Base-by-base conservation (phyloP, 495 filamentous ascomycete genomes). In the Haplographium delicatum region DNA sequence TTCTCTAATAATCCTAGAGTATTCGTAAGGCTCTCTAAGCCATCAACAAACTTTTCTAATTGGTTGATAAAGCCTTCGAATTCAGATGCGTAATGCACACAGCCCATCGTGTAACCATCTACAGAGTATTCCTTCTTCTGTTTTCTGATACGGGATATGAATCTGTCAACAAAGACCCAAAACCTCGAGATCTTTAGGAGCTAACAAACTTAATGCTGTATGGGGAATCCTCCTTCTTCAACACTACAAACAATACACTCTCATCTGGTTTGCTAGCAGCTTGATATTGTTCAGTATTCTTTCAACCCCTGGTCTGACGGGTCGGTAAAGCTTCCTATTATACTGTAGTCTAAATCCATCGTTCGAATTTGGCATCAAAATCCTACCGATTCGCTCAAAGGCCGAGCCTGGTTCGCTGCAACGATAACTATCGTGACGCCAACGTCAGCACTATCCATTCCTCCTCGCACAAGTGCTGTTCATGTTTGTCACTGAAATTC, bases 1-100 rank as follows among this genome's bases (percentile, higher is more conserved):
- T 47, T 33, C n/a, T 56, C 19, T 26, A 59, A 40, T 7, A 62
- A 43, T 1, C 59, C 56, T 6, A 59, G 44, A 9, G 44, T 20
- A 13, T 35, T 34, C n/a, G 52, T 52, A 26, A 64, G 42, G 18
- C 48, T 50, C 38, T 64, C 52, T 11, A 62, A 40, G 0, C 56
- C 61, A 40, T 64, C 61, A 3, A 64, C 33, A 19, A 62, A 53
- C 15, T 46, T 26, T 23, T 45, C 60, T 19, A 64, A 54, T 10
- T 37, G 43, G 5, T 57, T 43, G 38, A 64, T 26, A 11, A 51
- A 51, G 18, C 16, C 50, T 20, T 56, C 51, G 38, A 64, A 64
- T 27, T 57, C 53, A 8, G 43, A 38, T 4, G 34, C 49, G 20
- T 51, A 55, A 47, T 62, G 50, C 5, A 64, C 33, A 7, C 59